Conservation (phyloP, 371 early-diverging fungal species). For the Dinochytrium kinnereticum region DNA sequence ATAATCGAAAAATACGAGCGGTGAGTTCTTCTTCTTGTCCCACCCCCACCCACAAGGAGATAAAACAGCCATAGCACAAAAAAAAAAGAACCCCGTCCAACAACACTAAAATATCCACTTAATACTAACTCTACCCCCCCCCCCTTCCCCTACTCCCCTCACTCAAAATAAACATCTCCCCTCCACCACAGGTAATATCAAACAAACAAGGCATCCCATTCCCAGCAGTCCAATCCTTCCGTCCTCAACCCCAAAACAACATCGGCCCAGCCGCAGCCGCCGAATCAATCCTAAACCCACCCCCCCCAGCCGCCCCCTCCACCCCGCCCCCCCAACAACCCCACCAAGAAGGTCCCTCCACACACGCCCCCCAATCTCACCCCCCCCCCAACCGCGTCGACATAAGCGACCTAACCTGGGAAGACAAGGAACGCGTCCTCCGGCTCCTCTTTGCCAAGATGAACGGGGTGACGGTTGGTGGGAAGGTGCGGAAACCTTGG, state of each 20-base stretch:
- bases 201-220: conserved; percentile 24
- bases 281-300: conserved; percentile 23
- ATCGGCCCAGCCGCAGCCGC: conserved; percentile 33
- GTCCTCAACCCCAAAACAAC: conserved; percentile 23
- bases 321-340: neutral
- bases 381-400: conserved; percentile 40
- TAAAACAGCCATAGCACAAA: no score
- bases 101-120: no score
- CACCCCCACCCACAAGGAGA: no score
- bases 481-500: neutral
- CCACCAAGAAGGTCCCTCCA: neutral
- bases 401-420: conserved; percentile 51
- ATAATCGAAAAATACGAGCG: conserved; percentile 46
- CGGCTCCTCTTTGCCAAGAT: conserved; percentile 61
- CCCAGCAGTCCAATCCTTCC: conserved; percentile 42
- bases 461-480: conserved; percentile 52
- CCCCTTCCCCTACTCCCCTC: no score
- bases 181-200: conserved; percentile 27
- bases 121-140: no score
- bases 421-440: conserved; percentile 57
- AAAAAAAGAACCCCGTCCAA: no score
- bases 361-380: neutral
- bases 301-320: neutral
- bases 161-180: no score
- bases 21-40: conserved; percentile 21